Percentiles rank a stretch among this genome's conserved stretches.
Evolutionary conservation across 768 basidiomycete genomes (phyloP).

Genomic region (Calocybe indica): DNA sequence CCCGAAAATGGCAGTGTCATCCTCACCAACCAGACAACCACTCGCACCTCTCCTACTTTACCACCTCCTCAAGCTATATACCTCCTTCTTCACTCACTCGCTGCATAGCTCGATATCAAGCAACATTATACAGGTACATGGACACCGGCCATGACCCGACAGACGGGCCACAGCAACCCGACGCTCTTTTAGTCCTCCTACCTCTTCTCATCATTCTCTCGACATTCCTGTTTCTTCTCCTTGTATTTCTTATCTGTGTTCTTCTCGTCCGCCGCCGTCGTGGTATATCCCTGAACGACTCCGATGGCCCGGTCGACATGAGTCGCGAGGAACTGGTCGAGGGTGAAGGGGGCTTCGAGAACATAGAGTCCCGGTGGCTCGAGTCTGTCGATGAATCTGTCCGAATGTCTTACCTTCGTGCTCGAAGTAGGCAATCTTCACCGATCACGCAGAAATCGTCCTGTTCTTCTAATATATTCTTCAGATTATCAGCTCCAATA

Average conservation of each 20-base stretch:
- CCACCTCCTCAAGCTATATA: not conserved
- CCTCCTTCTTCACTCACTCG: not conserved
- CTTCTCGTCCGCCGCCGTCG: conserved; percentile 75
- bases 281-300: conserved; percentile 76
- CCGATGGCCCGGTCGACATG: conserved; percentile 91
- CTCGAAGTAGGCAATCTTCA: conserved; percentile 62
- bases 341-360: conserved; percentile 91
- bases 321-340: conserved; percentile 85
- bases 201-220: conserved; percentile 92
- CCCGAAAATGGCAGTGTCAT: too few species aligned
- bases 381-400: conserved; percentile 68
- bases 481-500: conserved; percentile 81
- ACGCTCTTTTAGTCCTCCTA: conserved; percentile 81
- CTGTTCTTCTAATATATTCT: conserved; percentile 3
- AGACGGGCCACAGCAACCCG: conserved; percentile 30
- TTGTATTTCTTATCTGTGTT: conserved; percentile 87
- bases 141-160: conserved; percentile 8
- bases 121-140: not conserved
- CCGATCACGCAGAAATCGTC: conserved; percentile 6
- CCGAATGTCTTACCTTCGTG: conserved; percentile 69
- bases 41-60: too few species aligned
- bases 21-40: too few species aligned
- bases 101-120: conserved; percentile 6
- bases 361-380: conserved; percentile 90
- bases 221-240: conserved; percentile 86